Evolutionary conservation across 2,329 filamentous ascomycete species (phyloP).

Genomic region (Fusarium veterinarium): DNA sequence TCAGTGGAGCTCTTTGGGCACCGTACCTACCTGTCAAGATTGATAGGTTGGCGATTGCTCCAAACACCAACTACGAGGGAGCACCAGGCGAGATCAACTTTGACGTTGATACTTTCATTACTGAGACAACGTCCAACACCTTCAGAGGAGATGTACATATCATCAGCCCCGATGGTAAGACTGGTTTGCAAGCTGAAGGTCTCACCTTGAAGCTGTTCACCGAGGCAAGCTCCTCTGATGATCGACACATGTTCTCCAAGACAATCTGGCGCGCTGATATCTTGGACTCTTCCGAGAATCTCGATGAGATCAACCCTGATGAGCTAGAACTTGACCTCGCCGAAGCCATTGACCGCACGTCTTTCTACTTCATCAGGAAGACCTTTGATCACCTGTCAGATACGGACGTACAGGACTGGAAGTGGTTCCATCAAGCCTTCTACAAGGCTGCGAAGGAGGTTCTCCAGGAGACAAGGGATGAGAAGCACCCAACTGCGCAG

Average conservation of each 20-base stretch:
- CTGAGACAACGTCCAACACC: background rate
- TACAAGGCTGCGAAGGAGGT: background rate
- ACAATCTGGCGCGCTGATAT: background rate
- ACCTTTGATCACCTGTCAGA: background rate
- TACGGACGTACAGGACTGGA: background rate
- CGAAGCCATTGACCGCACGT: background rate
- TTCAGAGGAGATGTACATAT: slow-evolving; percentile 3
- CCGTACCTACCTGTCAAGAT: background rate
- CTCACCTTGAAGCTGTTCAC: background rate
- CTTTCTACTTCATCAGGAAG: background rate
- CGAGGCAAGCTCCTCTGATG: background rate
- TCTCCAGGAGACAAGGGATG: background rate
- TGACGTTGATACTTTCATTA: slow-evolving; percentile 1
- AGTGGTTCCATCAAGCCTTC: slow-evolving; percentile 1
- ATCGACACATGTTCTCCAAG: slow-evolving; percentile 1
- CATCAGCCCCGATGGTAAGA: background rate
- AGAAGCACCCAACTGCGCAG: background rate
- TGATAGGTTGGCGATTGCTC: background rate
- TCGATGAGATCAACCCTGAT: background rate
- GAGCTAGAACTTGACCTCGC: background rate
- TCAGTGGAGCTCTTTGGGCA: slow-evolving; percentile 1
- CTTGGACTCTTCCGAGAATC: background rate
- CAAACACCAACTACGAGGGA: background rate
- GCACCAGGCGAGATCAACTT: background rate
- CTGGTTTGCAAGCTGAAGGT: background rate